Base-by-base conservation (phyloP, 2,329 filamentous ascomycete genomes). In the Podosphaera xanthii region DNA sequence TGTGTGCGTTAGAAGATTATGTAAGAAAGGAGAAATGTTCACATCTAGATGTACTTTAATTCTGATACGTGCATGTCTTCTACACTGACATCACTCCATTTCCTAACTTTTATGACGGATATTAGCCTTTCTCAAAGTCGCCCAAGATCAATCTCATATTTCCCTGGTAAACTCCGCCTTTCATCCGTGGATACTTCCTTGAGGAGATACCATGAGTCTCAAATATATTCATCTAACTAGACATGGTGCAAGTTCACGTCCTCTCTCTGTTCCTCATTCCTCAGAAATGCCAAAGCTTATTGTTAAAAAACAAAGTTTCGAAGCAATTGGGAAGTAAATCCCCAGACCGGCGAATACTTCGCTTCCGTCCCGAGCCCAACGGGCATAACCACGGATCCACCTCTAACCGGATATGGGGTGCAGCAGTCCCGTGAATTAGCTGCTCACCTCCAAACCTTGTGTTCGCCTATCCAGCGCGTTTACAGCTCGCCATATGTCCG, bases 401-500 rank as follows among this genome's bases (percentile, higher is more conserved):
- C 87, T 8, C 78, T 98, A 65, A 89, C 90, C 6, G 82, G 86
- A 31, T 84, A 97, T 68, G 92, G 92, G 60, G 84, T 94, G 48
- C 77, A 81, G 58, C 92, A 98, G 74, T 82, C 89, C 31, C 76
- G 80, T 61, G 83, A 97, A 71, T 77, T 97, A 54, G 89, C 77
- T 2, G 73, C 71, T 6, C 78, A 86, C 67, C 75, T 94, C 55
- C 68, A 75, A 60, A 74, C 72, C 0, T 69, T 86, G 52, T 71
- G 81, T 22, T 85, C 86, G 40, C 79, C 83, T 1, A 77, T 91
- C 61, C 83, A 88, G 58, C 76, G 77, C 54, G 78, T 97, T 64
- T 97, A 95, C 73, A 86, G 81, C 38, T 89, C 84, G 61, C 86
- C 87, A 0, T 94, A 88, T 72, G 94, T 92, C 70, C 81, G 89